phyloP scores from a whole-genome alignment of 208 protist species.

The Zelonia costaricensis region DNA sequence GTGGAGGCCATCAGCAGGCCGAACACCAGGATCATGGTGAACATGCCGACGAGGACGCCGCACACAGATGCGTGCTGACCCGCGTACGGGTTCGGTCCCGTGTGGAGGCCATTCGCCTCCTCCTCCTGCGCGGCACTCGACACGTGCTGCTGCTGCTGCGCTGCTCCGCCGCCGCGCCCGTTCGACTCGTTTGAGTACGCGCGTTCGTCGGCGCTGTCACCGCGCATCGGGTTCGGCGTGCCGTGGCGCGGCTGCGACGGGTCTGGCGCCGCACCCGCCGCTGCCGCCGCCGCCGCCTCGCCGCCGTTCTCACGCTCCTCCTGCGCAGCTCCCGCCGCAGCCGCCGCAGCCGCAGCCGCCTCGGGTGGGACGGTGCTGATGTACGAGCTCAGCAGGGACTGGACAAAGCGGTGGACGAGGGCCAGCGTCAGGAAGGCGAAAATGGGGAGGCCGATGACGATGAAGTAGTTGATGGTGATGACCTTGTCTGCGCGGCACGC shows the following conservation, averaged over 20 bases:
- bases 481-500: slow-evolving; percentile 65
- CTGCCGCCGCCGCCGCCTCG: slow-evolving; percentile 1
- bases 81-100: slow-evolving; percentile 6
- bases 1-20: slow-evolving; percentile 42
- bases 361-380: slow-evolving; percentile 22
- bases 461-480: slow-evolving; percentile 72
- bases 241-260: neutral
- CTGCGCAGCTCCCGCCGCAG: slow-evolving; percentile 1
- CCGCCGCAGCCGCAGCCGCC: slow-evolving; percentile 7
- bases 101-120: neutral
- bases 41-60: slow-evolving; percentile 2
- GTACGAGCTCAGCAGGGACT: slow-evolving; percentile 12
- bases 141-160: neutral
- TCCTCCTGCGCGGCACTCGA: too few relatives aligned
- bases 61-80: slow-evolving; percentile 14
- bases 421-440: slow-evolving; percentile 37
- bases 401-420: slow-evolving; percentile 32
- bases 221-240: slow-evolving; percentile 17
- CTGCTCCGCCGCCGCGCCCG: neutral
- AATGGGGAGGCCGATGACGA: slow-evolving; percentile 59
- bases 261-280: too few relatives aligned
- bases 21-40: slow-evolving; percentile 24
- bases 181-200: neutral
- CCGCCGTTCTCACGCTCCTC: slow-evolving; percentile 15
- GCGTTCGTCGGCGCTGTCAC: neutral